phyloP scores from a whole-genome alignment of 1,284 basidiomycete genomes.

The Irpex sp. region DNA sequence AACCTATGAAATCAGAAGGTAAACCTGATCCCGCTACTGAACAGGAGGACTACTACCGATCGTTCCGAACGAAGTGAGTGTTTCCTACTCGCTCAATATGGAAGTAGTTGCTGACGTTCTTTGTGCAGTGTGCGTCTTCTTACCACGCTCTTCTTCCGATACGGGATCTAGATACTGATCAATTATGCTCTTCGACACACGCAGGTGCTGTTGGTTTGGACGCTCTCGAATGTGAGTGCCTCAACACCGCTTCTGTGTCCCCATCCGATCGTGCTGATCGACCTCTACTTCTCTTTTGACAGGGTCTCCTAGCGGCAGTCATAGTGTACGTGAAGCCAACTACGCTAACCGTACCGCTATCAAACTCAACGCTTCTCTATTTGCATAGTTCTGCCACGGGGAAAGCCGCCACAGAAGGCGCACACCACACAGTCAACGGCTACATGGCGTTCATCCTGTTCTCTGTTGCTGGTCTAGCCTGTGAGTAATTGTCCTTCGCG shows the following conservation, averaged over 20 bases:
- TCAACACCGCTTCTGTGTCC: neutral
- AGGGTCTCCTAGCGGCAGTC: conserved; percentile 69
- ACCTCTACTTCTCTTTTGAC: conserved; percentile 6
- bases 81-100: conserved; percentile 1
- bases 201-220: conserved; percentile 80
- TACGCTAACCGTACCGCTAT: neutral
- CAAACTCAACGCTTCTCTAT: neutral
- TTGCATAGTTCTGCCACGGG: conserved; percentile 43
- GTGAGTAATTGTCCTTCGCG: conserved; percentile 42
- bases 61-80: conserved; percentile 78
- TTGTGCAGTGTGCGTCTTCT: conserved; percentile 2
- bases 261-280: conserved; percentile 5
- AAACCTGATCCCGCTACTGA: conserved; percentile 61
- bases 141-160: conserved; percentile 6
- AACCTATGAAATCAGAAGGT: conserved; percentile 65
- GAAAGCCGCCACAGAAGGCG: conserved; percentile 36
- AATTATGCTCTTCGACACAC: conserved; percentile 1
- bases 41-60: conserved; percentile 87
- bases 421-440: conserved; percentile 54
- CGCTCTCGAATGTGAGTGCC: conserved; percentile 65
- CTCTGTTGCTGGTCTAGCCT: conserved; percentile 80
- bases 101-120: neutral
- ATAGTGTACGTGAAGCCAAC: conserved; percentile 45
- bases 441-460: conserved; percentile 81
- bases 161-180: neutral